Conservation (phyloP, 352 stramenopile genomes). For the Globisporangium uncinulatum region DNA sequence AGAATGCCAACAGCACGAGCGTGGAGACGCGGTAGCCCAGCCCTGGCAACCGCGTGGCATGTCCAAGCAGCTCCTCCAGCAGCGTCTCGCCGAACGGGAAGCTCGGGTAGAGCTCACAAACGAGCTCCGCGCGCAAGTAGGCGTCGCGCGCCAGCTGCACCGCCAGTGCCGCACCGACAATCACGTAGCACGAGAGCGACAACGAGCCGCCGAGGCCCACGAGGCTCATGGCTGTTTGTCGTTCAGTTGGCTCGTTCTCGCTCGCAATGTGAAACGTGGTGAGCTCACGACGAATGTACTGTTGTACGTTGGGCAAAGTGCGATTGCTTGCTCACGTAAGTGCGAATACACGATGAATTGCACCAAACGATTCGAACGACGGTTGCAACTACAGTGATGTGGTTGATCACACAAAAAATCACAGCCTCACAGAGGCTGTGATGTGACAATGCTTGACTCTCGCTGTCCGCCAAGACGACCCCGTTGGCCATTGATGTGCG, state of each 20-base stretch:
- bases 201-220: slow-evolving; percentile 9
- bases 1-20: slow-evolving; percentile 32
- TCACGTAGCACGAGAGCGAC: slow-evolving; percentile 42
- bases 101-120: slow-evolving; percentile 61
- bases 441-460: too few species aligned
- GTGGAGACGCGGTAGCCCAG: slow-evolving; percentile 34
- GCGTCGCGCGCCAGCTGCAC: slow-evolving; percentile 39
- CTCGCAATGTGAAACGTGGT: too few species aligned
- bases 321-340: too few species aligned
- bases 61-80: slow-evolving; percentile 45
- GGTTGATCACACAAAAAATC: too few species aligned
- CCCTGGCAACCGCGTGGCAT: slow-evolving; percentile 48
- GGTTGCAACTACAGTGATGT: too few species aligned
- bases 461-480: too few species aligned
- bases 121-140: slow-evolving; percentile 27
- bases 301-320: too few species aligned
- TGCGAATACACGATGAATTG: too few species aligned
- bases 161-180: slow-evolving; percentile 30
- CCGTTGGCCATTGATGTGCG: too few species aligned
- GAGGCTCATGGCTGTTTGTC: not conserved
- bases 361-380: too few species aligned
- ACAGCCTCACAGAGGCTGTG: too few species aligned
- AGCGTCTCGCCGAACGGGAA: slow-evolving; percentile 59
- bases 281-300: not conserved
- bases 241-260: not conserved